These are phyloP conservation scores for Hyaloscypha finlandica DNA, from an alignment of 495 filamentous ascomycete species.

Conservation along the genomic window DNA sequence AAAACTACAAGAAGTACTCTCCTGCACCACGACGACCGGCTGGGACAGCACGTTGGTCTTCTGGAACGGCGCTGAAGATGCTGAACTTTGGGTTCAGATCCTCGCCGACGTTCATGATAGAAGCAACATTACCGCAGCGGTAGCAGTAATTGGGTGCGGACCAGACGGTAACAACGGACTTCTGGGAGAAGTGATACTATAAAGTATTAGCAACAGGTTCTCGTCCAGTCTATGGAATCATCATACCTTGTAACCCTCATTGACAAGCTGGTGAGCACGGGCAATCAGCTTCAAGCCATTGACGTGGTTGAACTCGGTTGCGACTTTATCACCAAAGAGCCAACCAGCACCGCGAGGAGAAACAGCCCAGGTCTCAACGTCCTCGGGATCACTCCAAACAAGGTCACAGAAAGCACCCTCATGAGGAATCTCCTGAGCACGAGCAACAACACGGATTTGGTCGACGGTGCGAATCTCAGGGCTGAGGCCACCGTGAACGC, in stretches of 20 bases:
- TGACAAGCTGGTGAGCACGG: conserved; percentile 93
- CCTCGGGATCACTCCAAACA: conserved; percentile 97
- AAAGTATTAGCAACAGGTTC: conserved; percentile 21
- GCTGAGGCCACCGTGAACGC: conserved; percentile 94
- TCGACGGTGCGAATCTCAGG: conserved; percentile 96
- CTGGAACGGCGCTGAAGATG: conserved; percentile 92
- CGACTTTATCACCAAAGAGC: conserved; percentile 97
- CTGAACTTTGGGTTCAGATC: conserved; percentile 86
- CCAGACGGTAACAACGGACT: conserved; percentile 99
- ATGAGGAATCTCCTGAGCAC: conserved; percentile 96
- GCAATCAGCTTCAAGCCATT: conserved; percentile 95
- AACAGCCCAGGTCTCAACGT: conserved; percentile 97
- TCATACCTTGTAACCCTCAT: conserved; percentile 91
- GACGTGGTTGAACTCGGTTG: conserved; percentile 98
- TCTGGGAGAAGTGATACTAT: conserved; percentile 90
- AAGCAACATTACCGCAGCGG: conserved; percentile 94
- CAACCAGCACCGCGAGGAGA: conserved; percentile 93
- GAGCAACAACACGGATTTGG: conserved; percentile 93
- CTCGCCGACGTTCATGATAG: conserved; percentile 90
- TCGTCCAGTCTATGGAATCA: not conserved
- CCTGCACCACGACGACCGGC: conserved; percentile 75
- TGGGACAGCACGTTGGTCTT: conserved; percentile 86
- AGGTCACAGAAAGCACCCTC: conserved; percentile 98
- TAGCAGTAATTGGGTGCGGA: conserved; percentile 99
- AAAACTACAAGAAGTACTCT: conserved; percentile 88